These are phyloP conservation scores for Cordyceps cateniannulata DNA, from an alignment of 2,329 filamentous ascomycete genomes.

Conservation along the genomic window DNA sequence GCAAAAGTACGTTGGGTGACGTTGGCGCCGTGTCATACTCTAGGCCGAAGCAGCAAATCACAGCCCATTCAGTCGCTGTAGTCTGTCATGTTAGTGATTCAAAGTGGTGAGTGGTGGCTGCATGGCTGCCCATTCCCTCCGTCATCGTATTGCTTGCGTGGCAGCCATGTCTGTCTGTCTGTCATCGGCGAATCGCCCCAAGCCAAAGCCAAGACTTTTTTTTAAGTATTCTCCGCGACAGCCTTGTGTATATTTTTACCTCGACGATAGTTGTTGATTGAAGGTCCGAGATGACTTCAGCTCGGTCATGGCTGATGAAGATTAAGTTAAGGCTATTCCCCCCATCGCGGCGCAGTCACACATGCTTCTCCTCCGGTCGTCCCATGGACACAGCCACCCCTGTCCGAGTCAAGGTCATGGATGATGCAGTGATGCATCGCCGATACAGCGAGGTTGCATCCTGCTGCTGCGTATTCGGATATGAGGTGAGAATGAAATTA, in stretches of 20 bases:
- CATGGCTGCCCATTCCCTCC: neutral
- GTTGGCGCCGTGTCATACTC: slow-evolving; percentile 4
- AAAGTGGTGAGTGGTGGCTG: neutral
- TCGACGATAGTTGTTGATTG: neutral
- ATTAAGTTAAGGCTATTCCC: neutral
- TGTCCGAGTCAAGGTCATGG: neutral
- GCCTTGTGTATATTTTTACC: neutral
- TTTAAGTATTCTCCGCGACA: neutral
- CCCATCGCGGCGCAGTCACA: neutral
- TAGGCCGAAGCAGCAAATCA: neutral
- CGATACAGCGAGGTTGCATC: neutral
- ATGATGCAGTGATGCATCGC: neutral
- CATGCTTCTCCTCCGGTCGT: neutral
- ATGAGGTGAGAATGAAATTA: neutral
- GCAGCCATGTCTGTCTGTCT: neutral
- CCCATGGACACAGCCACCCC: neutral
- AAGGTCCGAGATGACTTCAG: neutral
- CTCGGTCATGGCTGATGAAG: neutral
- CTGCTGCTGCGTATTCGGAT: neutral
- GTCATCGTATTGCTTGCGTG: slow-evolving; percentile 8
- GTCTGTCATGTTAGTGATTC: neutral
- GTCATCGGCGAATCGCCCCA: slow-evolving; percentile 2
- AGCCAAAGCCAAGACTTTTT: neutral
- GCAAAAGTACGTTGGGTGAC: neutral
- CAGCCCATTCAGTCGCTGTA: neutral